phyloP scores from a whole-genome alignment of 176 grass and related monocot species.

The Microstegium vimineum region DNA sequence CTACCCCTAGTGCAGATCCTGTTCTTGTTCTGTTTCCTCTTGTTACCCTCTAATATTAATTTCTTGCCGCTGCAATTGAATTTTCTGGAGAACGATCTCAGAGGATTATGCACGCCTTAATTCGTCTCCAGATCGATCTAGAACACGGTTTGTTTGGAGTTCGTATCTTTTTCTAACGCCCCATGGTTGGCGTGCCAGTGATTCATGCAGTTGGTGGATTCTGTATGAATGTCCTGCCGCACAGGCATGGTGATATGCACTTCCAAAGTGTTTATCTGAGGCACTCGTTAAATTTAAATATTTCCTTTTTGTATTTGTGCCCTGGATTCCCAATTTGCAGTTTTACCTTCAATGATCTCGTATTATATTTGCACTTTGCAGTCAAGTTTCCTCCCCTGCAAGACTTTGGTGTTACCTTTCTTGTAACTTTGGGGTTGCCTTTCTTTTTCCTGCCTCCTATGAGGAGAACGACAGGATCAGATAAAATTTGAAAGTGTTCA shows the following conservation, averaged over 20 bases:
- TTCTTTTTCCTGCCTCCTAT: background rate
- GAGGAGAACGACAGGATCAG: background rate
- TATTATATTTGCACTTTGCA: background rate
- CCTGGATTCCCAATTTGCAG: background rate
- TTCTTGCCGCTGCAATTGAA: background rate
- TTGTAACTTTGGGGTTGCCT: background rate
- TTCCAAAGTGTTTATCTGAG: conserved; percentile 1
- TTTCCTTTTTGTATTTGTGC: background rate
- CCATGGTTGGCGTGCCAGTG: background rate
- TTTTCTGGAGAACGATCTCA: background rate
- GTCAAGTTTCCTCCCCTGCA: no score
- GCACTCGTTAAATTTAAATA: background rate
- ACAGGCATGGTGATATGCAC: conserved; percentile 14
- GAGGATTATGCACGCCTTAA: background rate
- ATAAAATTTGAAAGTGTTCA: background rate
- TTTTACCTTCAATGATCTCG: no score
- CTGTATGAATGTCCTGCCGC: conserved; percentile 30
- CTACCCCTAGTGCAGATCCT: no score
- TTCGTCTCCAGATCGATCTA: background rate
- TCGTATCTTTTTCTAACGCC: background rate
- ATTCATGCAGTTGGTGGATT: conserved; percentile 36
- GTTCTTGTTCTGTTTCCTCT: background rate
- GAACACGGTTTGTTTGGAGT: background rate
- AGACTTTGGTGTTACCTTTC: background rate
- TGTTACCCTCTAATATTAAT: background rate